These are phyloP conservation scores for Penicillium goetzii DNA, from an alignment of 495 filamentous ascomycete species.

Conservation along the genomic window DNA sequence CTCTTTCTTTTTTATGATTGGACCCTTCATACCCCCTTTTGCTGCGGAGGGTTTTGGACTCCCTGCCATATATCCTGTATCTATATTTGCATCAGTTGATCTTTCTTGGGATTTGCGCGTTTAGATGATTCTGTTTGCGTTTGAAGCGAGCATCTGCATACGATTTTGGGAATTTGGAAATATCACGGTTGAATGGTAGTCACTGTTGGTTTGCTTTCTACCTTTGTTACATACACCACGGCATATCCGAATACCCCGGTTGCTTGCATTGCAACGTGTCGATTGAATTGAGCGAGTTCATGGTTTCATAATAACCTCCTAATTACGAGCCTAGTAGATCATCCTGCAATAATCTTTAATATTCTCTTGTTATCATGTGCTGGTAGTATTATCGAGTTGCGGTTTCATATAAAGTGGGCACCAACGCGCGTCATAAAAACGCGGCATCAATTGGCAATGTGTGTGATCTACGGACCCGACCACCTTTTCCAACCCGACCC, in stretches of 20 bases:
- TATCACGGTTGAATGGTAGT: constrained; percentile 14
- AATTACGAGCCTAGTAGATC: not conserved
- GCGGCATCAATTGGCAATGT: constrained; percentile 30
- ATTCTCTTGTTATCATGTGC: not conserved
- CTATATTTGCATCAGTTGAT: constrained; percentile 21
- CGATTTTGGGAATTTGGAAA: constrained; percentile 22
- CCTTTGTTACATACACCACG: not conserved
- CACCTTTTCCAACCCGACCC: constrained; percentile 26
- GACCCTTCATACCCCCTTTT: constrained; percentile 26
- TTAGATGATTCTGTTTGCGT: constrained; percentile 20
- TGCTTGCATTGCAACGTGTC: constrained; percentile 8
- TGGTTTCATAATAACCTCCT: not conserved
- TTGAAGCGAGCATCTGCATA: constrained; percentile 31
- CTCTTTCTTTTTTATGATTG: constrained; percentile 20
- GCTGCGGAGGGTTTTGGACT: constrained; percentile 5
- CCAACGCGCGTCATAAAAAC: constrained; percentile 31
- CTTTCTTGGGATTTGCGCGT: constrained; percentile 6
- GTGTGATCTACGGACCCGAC: constrained; percentile 32
- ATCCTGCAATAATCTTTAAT: not conserved
- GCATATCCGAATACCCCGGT: constrained; percentile 1
- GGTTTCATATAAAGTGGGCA: constrained; percentile 23
- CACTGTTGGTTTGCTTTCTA: constrained; percentile 1
- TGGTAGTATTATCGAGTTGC: not conserved
- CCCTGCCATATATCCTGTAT: constrained; percentile 28
- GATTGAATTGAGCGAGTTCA: constrained; percentile 2